Base-by-base conservation (phyloP, 2,329 filamentous ascomycete species). In the Aspergillus texensis region DNA sequence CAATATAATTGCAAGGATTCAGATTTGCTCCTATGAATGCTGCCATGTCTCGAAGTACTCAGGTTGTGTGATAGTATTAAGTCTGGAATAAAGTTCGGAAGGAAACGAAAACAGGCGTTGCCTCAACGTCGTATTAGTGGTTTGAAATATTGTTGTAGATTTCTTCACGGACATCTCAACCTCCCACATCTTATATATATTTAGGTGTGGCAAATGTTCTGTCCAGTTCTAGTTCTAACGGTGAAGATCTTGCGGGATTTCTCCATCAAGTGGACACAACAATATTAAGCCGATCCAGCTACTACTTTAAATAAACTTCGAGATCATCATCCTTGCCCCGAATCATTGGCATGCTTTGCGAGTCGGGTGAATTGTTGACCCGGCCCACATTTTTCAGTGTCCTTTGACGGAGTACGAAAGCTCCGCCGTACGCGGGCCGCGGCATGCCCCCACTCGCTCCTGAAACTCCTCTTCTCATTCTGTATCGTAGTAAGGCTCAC, bases 1-100 rank as follows among this genome's bases (percentile, higher is more conserved):
- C 52, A 36, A 54, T 12, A 21, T 54, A 64, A 28, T 57, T 64
- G 36, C 36, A 52, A 39, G 53, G 34, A 30, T 64, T 64, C 36
- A 54, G 30, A 14, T 34, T 54, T 14, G 52, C 52, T 14, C 30
- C 52, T 19, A 54, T 19, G 19, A 54, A 54, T 36, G 52, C 28
- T 14, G 52, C 52, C 52, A 54, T 54, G 16, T 36, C 12, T 41
- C 6, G 19, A 36, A 16, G 34, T 36, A 36, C 2, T 16, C 14
- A 6, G 5, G 4, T 16, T 12, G 16, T 14, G 34, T 2, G 34
- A 36, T 36, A 36, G 12, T 16, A 16, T 16, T 36, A 2, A 16
- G 14, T 16, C 14, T 41, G n/a, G 6, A 1, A 9, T 41, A 41
- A 41, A 9, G 16, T 9, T 1, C 6, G 34, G 6, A 4, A 2